Base-by-base conservation (phyloP, 345 rosid genomes). In the Eucalyptus globulus region DNA sequence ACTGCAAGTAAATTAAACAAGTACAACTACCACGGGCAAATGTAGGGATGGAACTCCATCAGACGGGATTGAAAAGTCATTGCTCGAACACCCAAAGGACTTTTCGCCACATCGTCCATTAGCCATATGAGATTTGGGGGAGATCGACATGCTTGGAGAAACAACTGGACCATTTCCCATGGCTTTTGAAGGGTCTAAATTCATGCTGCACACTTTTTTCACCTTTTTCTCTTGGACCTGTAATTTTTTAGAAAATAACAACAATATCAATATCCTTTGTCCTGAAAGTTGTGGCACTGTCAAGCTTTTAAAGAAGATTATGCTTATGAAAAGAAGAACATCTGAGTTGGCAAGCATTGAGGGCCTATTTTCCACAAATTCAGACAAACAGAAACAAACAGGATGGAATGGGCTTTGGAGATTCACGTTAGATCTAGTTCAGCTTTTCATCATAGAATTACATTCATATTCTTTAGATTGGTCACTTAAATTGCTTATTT, bases 201-300 rank as follows among this genome's bases (percentile, higher is more conserved):
- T 97, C 95, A 95, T 92, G 89, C 96, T 97, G 91, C 91, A 92
- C 86, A 97, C 94, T 92, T 96, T 96, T 95, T 96, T 97, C 88
- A 97, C 93, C 95, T 97, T 96, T 93, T 97, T 97, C 93, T 97
- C 99, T 92, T 96, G 98, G 86, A 97, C 97, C 99, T 97, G 95
- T 89, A 87, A 86, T 86, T 88, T 11, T 88, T 89, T 37, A 87
- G 53, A 88, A 27, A 50, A 87, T 47, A 90, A 76, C 85, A 40
- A 76, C 29, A 76, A 21, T 76, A 76, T 76, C 47, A 76, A 22
- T 40, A 76, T 44, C 47, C 29, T 21, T 40, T 21, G 85, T 76
- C 37, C n/a, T 27, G 37, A 90, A 72, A 80, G 44, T 51, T 31
- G 45, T 51, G 65, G 62, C 62, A 51, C 65, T 10, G 40, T 50